These are phyloP conservation scores for Hypocrella siamensis DNA, from an alignment of 2,329 filamentous ascomycete species.

Conservation along the genomic window DNA sequence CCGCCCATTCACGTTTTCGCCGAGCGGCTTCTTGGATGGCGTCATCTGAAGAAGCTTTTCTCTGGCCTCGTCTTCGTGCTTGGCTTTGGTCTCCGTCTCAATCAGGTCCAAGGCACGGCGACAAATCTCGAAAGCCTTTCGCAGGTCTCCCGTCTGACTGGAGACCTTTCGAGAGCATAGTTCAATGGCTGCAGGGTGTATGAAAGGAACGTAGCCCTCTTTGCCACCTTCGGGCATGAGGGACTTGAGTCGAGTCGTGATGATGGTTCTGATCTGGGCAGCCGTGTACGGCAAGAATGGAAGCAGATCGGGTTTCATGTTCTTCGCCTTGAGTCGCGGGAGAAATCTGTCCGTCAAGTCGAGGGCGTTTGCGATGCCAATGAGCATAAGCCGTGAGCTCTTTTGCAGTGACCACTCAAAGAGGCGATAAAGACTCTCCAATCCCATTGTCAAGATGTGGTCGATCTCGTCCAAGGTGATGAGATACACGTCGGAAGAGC, in stretches of 20 bases:
- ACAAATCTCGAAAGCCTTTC: constrained; percentile 91
- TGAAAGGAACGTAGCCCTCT: constrained; percentile 60
- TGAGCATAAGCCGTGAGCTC: constrained; percentile 62
- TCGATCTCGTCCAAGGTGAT: constrained; percentile 92
- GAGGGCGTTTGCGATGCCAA: constrained; percentile 91
- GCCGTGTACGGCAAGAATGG: constrained; percentile 90
- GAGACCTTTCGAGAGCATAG: constrained; percentile 91
- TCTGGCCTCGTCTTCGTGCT: constrained; percentile 47
- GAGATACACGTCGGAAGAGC: constrained; percentile 47
- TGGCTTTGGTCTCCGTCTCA: constrained; percentile 66
- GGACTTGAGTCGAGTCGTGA: constrained; percentile 67
- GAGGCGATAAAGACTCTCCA: constrained; percentile 81
- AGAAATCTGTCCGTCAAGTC: constrained; percentile 92
- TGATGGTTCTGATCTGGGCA: constrained; percentile 71
- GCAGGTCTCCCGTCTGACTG: constrained; percentile 82
- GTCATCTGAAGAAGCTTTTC: constrained; percentile 42
- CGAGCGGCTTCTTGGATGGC: constrained; percentile 61
- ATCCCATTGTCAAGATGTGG: constrained; percentile 74
- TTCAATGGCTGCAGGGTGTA: constrained; percentile 86
- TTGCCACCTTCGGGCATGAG: constrained; percentile 42
- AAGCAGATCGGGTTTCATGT: constrained; percentile 76
- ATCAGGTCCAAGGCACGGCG: constrained; percentile 78
- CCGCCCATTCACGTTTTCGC: constrained; percentile 63
- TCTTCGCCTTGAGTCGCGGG: constrained; percentile 81
- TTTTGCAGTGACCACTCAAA: constrained; percentile 90